These are phyloP conservation scores for Pseudoturritis turrita DNA, from an alignment of 345 rosid species.

Conservation along the genomic window DNA sequence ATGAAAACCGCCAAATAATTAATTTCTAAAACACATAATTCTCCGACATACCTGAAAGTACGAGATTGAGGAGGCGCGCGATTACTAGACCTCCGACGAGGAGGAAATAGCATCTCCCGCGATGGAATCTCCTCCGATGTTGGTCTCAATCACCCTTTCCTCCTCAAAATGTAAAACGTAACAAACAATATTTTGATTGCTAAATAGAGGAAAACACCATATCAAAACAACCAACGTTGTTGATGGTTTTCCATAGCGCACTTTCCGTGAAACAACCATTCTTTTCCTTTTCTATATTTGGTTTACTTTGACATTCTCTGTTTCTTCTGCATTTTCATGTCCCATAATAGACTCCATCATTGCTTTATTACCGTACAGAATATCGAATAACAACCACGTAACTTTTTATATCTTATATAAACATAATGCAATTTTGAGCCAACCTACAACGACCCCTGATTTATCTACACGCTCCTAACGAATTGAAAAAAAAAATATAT, in stretches of 20 bases:
- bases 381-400: no score
- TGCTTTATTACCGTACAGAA: not conserved
- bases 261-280: constrained; percentile 20
- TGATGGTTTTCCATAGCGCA: constrained; percentile 1
- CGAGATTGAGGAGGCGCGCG: not conserved
- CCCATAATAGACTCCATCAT: constrained; percentile 12
- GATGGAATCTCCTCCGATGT: constrained; percentile 5
- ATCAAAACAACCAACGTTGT: not conserved
- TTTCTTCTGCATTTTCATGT: not conserved
- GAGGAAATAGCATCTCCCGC: constrained; percentile 10
- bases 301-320: not conserved
- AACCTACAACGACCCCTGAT: no score
- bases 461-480: no score
- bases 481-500: no score
- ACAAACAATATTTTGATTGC: not conserved
- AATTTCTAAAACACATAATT: not conserved
- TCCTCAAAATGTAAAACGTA: not conserved
- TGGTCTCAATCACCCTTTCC: not conserved
- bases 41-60: not conserved
- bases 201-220: constrained; percentile 6
- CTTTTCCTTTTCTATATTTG: constrained; percentile 15
- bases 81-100: not conserved
- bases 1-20: not conserved
- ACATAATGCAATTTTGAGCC: no score
- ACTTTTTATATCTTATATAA: no score